Evolutionary conservation across 176 grass and related monocot species (phyloP).

Genomic region (Oryza australiensis): DNA sequence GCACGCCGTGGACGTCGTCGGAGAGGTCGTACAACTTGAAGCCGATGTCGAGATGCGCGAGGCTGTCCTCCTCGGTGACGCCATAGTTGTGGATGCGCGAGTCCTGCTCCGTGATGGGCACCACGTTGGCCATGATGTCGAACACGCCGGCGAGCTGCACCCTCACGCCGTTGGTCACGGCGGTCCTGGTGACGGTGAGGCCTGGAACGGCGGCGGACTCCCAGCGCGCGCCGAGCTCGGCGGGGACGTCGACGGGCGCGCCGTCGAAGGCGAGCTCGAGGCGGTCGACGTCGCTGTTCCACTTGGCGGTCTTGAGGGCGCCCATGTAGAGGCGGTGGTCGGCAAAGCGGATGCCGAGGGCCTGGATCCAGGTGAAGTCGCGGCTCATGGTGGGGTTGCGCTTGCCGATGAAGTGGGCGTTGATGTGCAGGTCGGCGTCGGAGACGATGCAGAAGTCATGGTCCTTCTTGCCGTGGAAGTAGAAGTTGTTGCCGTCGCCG

Average conservation of each 20-base stretch:
- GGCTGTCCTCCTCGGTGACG: conserved; percentile 42
- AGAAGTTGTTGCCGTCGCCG: conserved; percentile 51
- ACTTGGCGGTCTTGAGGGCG: conserved; percentile 37
- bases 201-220: neutral
- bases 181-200: conserved; percentile 42
- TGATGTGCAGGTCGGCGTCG: conserved; percentile 41
- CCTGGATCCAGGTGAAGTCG: conserved; percentile 62
- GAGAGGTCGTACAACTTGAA: conserved; percentile 61
- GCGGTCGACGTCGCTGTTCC: conserved; percentile 30
- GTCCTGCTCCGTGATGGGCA: conserved; percentile 52
- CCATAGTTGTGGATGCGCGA: conserved; percentile 54
- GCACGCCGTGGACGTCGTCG: conserved; percentile 55
- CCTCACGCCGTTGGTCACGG: conserved; percentile 32
- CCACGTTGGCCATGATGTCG: conserved; percentile 42
- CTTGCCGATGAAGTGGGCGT: conserved; percentile 55
- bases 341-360: conserved; percentile 51
- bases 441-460: conserved; percentile 50
- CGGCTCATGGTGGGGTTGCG: conserved; percentile 35
- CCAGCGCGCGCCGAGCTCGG: conserved; percentile 26
- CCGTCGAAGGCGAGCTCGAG: conserved; percentile 47
- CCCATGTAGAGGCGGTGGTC: conserved; percentile 52
- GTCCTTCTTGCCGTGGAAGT: conserved; percentile 45
- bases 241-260: conserved; percentile 19
- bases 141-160: conserved; percentile 50
- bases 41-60: conserved; percentile 52